Percentiles rank a stretch among this genome's conserved stretches.
Conservation (phyloP, 306 rosid species). For the Prunus salicina region DNA sequence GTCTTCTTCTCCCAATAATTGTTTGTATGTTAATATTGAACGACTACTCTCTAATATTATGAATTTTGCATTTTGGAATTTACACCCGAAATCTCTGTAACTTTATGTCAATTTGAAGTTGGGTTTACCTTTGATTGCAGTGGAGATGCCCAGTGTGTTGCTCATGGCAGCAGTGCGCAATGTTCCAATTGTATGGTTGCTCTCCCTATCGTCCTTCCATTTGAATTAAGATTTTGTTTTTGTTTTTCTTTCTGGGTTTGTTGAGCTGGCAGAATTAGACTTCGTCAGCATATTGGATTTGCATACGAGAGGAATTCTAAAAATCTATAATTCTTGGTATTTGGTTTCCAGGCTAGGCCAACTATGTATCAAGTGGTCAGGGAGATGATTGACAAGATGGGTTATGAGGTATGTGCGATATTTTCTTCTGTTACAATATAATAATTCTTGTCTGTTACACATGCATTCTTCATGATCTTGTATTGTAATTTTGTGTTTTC, state of each 20-base stretch:
- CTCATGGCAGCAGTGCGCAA: constrained; percentile 93
- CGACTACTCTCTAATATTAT: constrained; percentile 3
- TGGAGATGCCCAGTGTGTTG: constrained; percentile 94
- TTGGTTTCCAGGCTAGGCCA: constrained; percentile 78
- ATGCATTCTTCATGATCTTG: constrained; percentile 10
- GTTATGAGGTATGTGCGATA: constrained; percentile 62
- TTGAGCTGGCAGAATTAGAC: constrained; percentile 4
- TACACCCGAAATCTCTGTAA: constrained; percentile 8
- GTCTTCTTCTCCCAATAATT: constrained; percentile 94
- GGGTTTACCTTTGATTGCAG: constrained; percentile 52
- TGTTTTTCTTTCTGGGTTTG: neutral
- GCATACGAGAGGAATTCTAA: constrained; percentile 4
- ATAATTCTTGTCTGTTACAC: constrained; percentile 17
- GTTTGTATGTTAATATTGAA: constrained; percentile 67
- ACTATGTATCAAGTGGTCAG: constrained; percentile 89
- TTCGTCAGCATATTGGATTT: constrained; percentile 10
- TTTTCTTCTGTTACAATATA: constrained; percentile 12
- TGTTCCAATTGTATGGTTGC: constrained; percentile 74
- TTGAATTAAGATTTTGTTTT: neutral
- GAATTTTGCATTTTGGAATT: constrained; percentile 7
- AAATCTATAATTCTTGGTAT: constrained; percentile 21
- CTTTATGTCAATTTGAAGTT: constrained; percentile 14
- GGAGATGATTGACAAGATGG: constrained; percentile 96
- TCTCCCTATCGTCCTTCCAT: constrained; percentile 1
- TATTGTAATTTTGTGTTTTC: constrained; percentile 13